Conservation (phyloP, 352 stramenopile species). For the Globisporangium emineosum region DNA sequence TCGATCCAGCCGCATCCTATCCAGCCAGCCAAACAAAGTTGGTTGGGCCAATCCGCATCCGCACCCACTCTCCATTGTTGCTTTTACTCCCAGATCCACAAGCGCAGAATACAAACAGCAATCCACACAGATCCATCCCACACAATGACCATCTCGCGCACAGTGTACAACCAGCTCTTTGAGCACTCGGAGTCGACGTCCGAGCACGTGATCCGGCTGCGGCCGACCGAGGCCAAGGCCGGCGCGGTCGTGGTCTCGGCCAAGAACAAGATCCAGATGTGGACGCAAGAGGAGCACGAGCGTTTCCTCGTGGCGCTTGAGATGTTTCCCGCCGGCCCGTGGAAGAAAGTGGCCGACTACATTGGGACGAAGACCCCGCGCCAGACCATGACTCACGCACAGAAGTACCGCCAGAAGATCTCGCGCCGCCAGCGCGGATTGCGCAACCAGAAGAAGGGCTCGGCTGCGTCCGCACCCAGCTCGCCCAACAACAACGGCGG, state of each 20-base stretch:
- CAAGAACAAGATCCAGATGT: slow-evolving; percentile 86
- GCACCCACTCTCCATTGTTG: slow-evolving; percentile 14
- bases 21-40: not conserved
- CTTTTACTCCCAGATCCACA: slow-evolving; percentile 12
- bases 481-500: slow-evolving; percentile 5
- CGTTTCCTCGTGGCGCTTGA: slow-evolving; percentile 81
- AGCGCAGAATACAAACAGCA: not conserved
- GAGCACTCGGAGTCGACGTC: slow-evolving; percentile 40
- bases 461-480: slow-evolving; percentile 5
- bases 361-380: slow-evolving; percentile 87
- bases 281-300: slow-evolving; percentile 85
- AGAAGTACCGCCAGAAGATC: slow-evolving; percentile 86
- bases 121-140: not conserved
- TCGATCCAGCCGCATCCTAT: not conserved
- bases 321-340: slow-evolving; percentile 80
- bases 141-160: slow-evolving; percentile 78
- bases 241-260: slow-evolving; percentile 73
- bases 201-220: slow-evolving; percentile 69
- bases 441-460: slow-evolving; percentile 72
- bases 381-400: slow-evolving; percentile 91
- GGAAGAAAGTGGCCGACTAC: slow-evolving; percentile 84
- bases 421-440: slow-evolving; percentile 64
- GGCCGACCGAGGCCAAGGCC: slow-evolving; percentile 75
- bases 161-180: slow-evolving; percentile 84
- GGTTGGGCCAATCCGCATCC: not conserved